phyloP scores from a whole-genome alignment of 139 green algal species.

The Gonium pectorale region DNA sequence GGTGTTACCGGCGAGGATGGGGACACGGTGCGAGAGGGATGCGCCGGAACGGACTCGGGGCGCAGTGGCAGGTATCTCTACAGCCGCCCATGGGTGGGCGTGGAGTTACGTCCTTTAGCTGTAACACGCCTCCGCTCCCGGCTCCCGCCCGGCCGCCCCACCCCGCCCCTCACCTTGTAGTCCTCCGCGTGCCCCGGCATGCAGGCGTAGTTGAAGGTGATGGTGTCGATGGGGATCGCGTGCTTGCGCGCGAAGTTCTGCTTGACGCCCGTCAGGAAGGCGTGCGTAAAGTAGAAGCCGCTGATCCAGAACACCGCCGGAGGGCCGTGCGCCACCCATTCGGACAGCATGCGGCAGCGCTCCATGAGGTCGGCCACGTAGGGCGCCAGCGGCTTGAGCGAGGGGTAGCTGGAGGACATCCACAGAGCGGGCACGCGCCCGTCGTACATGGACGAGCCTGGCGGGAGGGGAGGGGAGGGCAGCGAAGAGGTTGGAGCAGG shows the following conservation, averaged over 20 bases:
- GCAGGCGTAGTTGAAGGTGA: slow-evolving; percentile 80
- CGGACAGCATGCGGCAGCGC: slow-evolving; percentile 68
- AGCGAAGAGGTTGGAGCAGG: not conserved
- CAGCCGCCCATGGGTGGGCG: too few relatives aligned
- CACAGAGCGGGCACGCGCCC: slow-evolving; percentile 75
- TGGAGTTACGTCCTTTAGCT: too few relatives aligned
- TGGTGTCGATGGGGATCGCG: slow-evolving; percentile 76
- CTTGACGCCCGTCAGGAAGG: slow-evolving; percentile 82
- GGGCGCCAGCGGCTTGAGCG: slow-evolving; percentile 76
- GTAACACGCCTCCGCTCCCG: not conserved
- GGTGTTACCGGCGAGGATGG: too few relatives aligned
- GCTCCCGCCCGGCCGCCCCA: not conserved
- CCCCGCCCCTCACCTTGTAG: not conserved
- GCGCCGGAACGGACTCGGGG: too few relatives aligned
- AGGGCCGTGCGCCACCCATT: slow-evolving; percentile 76
- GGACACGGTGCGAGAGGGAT: too few relatives aligned
- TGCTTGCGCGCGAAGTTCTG: slow-evolving; percentile 86
- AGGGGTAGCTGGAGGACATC: slow-evolving; percentile 77
- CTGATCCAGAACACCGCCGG: slow-evolving; percentile 84
- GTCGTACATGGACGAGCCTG: slow-evolving; percentile 61
- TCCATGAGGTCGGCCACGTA: slow-evolving; percentile 82
- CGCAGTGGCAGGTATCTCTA: too few relatives aligned
- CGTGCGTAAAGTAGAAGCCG: slow-evolving; percentile 92
- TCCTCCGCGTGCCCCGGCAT: slow-evolving; percentile 17
- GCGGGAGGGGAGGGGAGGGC: not conserved